Percentiles rank a stretch among this genome's conserved stretches.
Evolutionary conservation across 352 stramenopile species (phyloP).

Genomic region (Globisporangium perplexum): DNA sequence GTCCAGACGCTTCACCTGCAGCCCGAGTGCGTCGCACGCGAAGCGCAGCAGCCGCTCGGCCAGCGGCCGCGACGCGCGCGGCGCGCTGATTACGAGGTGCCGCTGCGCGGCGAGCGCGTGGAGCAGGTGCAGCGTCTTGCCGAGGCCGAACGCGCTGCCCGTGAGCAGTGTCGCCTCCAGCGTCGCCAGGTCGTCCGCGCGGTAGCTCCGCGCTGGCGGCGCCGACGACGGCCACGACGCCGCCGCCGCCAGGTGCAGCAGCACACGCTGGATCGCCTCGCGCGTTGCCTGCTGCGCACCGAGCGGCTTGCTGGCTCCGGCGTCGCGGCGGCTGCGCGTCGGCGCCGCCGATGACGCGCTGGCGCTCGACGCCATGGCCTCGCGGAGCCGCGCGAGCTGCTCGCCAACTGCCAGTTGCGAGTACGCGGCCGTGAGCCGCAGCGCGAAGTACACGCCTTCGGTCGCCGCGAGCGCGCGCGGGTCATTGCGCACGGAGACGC

Average conservation of each 20-base stretch:
- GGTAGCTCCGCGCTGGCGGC: background rate
- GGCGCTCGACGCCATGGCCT: constrained; percentile 20
- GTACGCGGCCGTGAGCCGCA: constrained; percentile 22
- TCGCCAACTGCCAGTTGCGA: constrained; percentile 1
- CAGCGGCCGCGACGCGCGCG: constrained; percentile 7
- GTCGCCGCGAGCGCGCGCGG: constrained; percentile 14
- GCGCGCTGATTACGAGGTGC: constrained; percentile 23
- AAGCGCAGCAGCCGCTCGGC: constrained; percentile 26
- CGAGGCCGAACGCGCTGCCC: constrained; percentile 27
- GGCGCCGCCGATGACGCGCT: constrained; percentile 14
- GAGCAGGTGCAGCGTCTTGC: constrained; percentile 27
- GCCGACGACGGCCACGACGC: constrained; percentile 5
- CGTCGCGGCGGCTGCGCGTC: background rate
- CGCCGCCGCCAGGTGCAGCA: constrained; percentile 9
- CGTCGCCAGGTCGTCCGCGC: constrained; percentile 1
- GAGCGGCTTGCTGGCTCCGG: background rate
- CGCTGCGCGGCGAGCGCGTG: constrained; percentile 27
- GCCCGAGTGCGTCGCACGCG: constrained; percentile 28
- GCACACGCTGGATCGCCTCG: constrained; percentile 5
- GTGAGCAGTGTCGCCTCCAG: constrained; percentile 19
- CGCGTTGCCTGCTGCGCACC: background rate
- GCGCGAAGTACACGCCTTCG: constrained; percentile 37
- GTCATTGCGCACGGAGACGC: constrained; percentile 35
- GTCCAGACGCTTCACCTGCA: constrained; percentile 25
- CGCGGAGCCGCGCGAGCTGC: constrained; percentile 8